phyloP scores from a whole-genome alignment of 2,329 filamentous ascomycete species.

The Cladosporium colombiae region DNA sequence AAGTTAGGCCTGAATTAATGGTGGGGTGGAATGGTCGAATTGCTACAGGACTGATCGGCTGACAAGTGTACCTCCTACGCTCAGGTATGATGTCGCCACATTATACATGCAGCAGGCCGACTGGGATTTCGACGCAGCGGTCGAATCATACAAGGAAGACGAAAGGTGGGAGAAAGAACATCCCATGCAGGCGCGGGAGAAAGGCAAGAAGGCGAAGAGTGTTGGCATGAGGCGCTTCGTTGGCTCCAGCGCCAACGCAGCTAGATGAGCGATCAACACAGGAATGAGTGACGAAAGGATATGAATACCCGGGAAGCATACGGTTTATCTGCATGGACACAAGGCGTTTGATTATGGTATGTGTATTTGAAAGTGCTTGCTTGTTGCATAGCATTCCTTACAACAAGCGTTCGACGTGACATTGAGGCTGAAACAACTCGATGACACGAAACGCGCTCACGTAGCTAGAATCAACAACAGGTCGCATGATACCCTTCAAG shows the following conservation, averaged over 20 bases:
- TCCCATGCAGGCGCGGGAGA: constrained; percentile 54
- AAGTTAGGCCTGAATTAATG: constrained; percentile 39
- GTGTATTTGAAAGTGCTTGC: neutral
- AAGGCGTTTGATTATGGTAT: neutral
- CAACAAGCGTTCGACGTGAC: neutral
- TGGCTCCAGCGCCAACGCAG: constrained; percentile 22
- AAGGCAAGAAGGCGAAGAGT: constrained; percentile 46
- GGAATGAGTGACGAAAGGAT: neutral
- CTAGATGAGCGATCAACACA: neutral
- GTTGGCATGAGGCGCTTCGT: constrained; percentile 41
- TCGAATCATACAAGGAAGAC: constrained; percentile 67
- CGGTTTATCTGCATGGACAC: neutral
- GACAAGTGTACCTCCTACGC: constrained; percentile 40
- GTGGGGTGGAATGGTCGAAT: neutral
- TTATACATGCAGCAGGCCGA: constrained; percentile 71
- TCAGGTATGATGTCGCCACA: constrained; percentile 67
- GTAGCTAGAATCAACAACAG: neutral
- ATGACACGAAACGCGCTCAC: neutral
- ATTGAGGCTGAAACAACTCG: neutral
- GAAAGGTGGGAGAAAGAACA: constrained; percentile 74
- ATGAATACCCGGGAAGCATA: constrained; percentile 6
- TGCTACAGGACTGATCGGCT: constrained; percentile 33
- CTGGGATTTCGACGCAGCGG: constrained; percentile 66
- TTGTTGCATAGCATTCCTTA: neutral
- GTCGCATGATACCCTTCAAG: too few species aligned